Conservation (phyloP, 148 eudicot species). For the Pouteria glomerata region DNA sequence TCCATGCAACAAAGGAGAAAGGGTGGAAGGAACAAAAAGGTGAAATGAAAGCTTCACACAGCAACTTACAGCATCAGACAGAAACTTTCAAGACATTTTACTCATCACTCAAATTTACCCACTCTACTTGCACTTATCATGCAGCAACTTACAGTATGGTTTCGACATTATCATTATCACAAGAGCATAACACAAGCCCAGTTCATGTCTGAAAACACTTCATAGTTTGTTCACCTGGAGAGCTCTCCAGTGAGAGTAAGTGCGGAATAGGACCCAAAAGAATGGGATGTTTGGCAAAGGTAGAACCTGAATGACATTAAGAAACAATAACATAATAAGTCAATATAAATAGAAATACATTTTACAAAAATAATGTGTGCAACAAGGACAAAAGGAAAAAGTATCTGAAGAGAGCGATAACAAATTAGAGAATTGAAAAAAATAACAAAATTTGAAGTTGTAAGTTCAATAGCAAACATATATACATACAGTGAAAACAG, state of each 20-base stretch:
- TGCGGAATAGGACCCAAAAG: conserved; percentile 90
- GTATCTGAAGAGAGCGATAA: not conserved
- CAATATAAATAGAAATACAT: not conserved
- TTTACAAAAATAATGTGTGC: not conserved
- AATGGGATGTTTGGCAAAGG: conserved; percentile 97
- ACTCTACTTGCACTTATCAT: not conserved
- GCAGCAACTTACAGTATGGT: not conserved
- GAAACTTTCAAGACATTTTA: too few relatives aligned
- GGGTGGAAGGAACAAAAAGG: not conserved
- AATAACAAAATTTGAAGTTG: not conserved
- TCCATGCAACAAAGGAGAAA: not conserved
- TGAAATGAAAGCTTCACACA: not conserved
- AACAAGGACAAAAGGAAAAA: not conserved
- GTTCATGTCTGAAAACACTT: conserved; percentile 2
- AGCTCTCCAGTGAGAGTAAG: conserved; percentile 97
- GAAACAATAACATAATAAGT: not conserved
- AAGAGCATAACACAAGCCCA: not conserved
- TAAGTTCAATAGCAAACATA: not conserved
- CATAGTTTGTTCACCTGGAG: conserved; percentile 67
- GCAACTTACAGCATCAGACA: too few relatives aligned
- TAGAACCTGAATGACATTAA: conserved; percentile 49
- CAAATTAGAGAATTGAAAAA: not conserved
- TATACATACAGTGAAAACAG: conserved; percentile 56
- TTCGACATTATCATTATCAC: not conserved
- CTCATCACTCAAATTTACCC: too few relatives aligned